Evolutionary conservation across 225 moss, liverwort and hornwort genomes (phyloP).

Genomic region (Pleurozium schreberi): DNA sequence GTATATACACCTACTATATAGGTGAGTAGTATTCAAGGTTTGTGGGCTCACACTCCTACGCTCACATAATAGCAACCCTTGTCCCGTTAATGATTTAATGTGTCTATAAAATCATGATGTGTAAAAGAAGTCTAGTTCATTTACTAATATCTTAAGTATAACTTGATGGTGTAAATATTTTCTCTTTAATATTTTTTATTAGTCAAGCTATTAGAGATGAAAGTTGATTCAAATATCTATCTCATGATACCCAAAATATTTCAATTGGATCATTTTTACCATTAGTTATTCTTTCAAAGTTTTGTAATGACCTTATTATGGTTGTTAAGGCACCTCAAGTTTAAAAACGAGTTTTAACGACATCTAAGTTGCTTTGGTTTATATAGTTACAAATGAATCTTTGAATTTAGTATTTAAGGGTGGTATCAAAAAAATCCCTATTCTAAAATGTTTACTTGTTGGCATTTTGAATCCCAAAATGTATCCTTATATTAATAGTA

Average conservation of each 20-base stretch:
- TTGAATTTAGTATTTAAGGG: not conserved
- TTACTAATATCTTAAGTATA: not conserved
- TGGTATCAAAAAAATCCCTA: not conserved
- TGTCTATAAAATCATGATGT: too few species aligned
- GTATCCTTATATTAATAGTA: not conserved
- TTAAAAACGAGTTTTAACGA: not conserved
- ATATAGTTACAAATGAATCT: not conserved
- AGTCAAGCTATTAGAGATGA: not conserved
- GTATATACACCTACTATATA: too few species aligned
- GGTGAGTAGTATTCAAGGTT: too few species aligned
- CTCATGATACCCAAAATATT: not conserved
- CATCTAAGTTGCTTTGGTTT: not conserved
- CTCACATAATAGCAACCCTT: too few species aligned
- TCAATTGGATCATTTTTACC: not conserved
- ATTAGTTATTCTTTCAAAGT: not conserved
- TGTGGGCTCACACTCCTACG: too few species aligned
- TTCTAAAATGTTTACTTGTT: not conserved
- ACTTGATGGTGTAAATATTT: not conserved
- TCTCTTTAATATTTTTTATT: not conserved
- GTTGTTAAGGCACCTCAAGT: not conserved
- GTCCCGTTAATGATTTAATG: too few species aligned
- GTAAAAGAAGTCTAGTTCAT: too few species aligned
- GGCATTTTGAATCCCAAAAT: not conserved
- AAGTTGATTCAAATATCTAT: not conserved
- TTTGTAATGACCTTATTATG: not conserved